phyloP scores from a whole-genome alignment of 805 yeast genomes.

The Barnettozyma pratensis region DNA sequence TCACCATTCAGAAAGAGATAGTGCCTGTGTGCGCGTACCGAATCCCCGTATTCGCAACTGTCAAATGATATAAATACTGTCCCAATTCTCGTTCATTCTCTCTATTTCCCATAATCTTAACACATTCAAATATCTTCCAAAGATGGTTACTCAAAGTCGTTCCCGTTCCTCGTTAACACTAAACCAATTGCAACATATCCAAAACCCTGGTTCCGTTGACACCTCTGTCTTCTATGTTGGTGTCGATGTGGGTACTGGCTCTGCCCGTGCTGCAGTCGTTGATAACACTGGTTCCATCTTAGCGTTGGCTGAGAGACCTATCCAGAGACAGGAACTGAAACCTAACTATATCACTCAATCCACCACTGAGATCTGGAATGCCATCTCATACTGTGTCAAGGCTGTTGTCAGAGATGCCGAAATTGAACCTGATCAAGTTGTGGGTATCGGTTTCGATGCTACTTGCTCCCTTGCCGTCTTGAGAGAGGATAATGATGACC shows the following conservation, averaged over 20 bases:
- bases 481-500: constrained; percentile 55
- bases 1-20: no score
- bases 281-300: constrained; percentile 79
- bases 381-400: constrained; percentile 77
- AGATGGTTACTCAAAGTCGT: constrained; percentile 17
- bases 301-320: constrained; percentile 73
- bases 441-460: constrained; percentile 95
- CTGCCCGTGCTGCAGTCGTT: constrained; percentile 91
- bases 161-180: constrained; percentile 25
- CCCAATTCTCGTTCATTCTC: neutral
- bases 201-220: constrained; percentile 25
- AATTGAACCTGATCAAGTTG: constrained; percentile 59
- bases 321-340: constrained; percentile 69
- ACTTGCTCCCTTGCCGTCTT: constrained; percentile 91
- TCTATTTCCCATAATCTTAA: neutral
- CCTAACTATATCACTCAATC: constrained; percentile 79
- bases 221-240: constrained; percentile 54
- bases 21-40: no score
- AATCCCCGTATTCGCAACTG: no score
- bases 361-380: constrained; percentile 86
- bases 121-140: neutral
- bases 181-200: constrained; percentile 23
- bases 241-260: constrained; percentile 96
- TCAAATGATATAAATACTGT: neutral
- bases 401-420: constrained; percentile 70